Percentiles rank a stretch among this genome's conserved stretches.
Evolutionary conservation across 1,139 yeast genomes (phyloP).

Genomic region (Geotrichum australiense): DNA sequence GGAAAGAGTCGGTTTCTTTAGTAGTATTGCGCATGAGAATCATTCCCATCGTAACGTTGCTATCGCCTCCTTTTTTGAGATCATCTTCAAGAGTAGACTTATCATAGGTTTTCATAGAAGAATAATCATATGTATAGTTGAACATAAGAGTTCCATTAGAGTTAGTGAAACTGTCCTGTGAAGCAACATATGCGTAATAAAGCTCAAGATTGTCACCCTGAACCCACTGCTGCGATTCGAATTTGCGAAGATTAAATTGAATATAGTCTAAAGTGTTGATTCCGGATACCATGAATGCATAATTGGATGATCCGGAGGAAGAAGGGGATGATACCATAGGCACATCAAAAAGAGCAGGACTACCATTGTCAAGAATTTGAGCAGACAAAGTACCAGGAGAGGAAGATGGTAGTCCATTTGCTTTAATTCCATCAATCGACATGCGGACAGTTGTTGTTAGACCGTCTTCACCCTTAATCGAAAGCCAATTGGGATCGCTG

Average conservation of each 20-base stretch:
- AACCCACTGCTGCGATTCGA: conserved; percentile 9
- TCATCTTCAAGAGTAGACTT: conserved; percentile 7
- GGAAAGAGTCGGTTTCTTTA: conserved; percentile 10
- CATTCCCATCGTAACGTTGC: conserved; percentile 9
- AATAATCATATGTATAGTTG: conserved; percentile 17
- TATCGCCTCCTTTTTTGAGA: conserved; percentile 9
- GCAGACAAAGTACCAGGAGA: conserved; percentile 15
- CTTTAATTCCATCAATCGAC: conserved; percentile 16
- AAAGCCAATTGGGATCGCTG: conserved; percentile 16
- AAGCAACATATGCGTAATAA: conserved; percentile 13
- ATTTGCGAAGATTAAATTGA: conserved; percentile 11
- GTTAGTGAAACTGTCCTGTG: conserved; percentile 7
- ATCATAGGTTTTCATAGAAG: conserved; percentile 5
- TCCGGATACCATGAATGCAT: conserved; percentile 17
- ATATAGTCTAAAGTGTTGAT: conserved; percentile 14
- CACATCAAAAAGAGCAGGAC: conserved; percentile 13
- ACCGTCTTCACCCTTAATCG: conserved; percentile 7
- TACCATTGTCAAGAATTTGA: conserved; percentile 13
- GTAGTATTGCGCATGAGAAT: conserved; percentile 16
- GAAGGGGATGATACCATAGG: conserved; percentile 9
- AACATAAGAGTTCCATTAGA: conserved; percentile 12
- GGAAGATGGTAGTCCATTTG: conserved; percentile 11
- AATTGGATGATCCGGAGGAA: conserved; percentile 2
- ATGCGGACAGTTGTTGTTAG: conserved; percentile 14
- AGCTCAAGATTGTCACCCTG: conserved; percentile 10